Evolutionary conservation across 306 rosid species (phyloP).

Genomic region (Calophaca sinica): DNA sequence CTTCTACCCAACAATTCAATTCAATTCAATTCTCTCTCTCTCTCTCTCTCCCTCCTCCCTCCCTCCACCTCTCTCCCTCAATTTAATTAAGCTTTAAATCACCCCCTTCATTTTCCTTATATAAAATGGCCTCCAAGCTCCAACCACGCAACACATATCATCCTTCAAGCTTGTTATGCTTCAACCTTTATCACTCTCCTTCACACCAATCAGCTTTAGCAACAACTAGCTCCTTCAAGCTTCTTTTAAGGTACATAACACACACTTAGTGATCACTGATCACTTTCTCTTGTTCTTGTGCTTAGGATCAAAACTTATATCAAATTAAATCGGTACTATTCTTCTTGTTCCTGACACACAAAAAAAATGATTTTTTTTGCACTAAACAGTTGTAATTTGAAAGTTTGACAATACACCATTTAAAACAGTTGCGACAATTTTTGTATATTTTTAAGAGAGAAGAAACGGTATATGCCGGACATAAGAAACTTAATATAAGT

Average conservation of each 20-base stretch:
- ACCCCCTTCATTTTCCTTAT: slow-evolving; percentile 58
- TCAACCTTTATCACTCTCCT: slow-evolving; percentile 20
- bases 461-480: too few relatives aligned
- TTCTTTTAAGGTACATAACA: slow-evolving; percentile 38
- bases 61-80: slow-evolving; percentile 68
- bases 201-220: too few relatives aligned
- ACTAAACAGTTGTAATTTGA: too few relatives aligned
- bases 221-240: slow-evolving; percentile 29
- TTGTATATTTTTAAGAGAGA: too few relatives aligned
- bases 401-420: too few relatives aligned
- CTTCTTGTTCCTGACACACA: too few relatives aligned
- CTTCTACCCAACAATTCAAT: slow-evolving; percentile 74
- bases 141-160: slow-evolving; percentile 51
- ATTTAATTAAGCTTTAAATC: slow-evolving; percentile 75
- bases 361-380: too few relatives aligned
- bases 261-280: background rate
- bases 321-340: too few relatives aligned
- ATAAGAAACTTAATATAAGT: too few relatives aligned
- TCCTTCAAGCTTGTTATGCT: slow-evolving; percentile 30
- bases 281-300: too few relatives aligned
- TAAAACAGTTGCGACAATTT: too few relatives aligned
- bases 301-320: too few relatives aligned
- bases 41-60: slow-evolving; percentile 50
- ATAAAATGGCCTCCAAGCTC: slow-evolving; percentile 61
- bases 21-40: slow-evolving; percentile 52